phyloP scores from a whole-genome alignment of 345 rosid species.

The Raphanus sativus region DNA sequence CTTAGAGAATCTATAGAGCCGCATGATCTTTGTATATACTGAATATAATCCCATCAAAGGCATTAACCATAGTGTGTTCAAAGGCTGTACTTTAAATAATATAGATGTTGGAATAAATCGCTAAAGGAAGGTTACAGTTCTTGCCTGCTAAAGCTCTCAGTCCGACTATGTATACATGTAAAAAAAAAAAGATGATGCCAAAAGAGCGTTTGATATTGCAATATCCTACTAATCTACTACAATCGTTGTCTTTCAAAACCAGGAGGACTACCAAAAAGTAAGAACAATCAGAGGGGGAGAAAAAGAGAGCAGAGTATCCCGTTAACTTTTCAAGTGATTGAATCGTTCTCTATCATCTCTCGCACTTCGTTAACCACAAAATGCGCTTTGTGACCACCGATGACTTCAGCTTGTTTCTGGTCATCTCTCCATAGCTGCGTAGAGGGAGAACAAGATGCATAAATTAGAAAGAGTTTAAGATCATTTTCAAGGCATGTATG shows the following conservation, averaged over 20 bases:
- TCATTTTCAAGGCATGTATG: not conserved
- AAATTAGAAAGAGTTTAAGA: not conserved
- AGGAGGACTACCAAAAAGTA: too few relatives aligned
- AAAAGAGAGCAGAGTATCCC: not conserved
- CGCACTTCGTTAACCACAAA: slow-evolving; percentile 66
- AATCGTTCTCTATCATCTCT: slow-evolving; percentile 69
- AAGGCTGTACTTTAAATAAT: not conserved
- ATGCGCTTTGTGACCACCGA: slow-evolving; percentile 86
- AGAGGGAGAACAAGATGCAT: not conserved
- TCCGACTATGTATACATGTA: not conserved
- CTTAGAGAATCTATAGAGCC: slow-evolving; percentile 27
- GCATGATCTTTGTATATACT: slow-evolving; percentile 24
- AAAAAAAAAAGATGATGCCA: not conserved
- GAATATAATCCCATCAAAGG: slow-evolving; percentile 7
- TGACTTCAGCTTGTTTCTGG: slow-evolving; percentile 74
- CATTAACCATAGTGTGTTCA: not conserved
- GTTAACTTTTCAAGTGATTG: not conserved
- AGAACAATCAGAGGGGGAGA: not conserved
- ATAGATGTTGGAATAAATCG: not conserved
- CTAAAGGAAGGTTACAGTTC: not conserved
- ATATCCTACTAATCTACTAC: not conserved
- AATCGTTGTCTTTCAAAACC: not conserved
- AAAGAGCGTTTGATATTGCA: not conserved
- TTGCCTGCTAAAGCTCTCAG: not conserved
- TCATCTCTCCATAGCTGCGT: slow-evolving; percentile 84